phyloP scores from a whole-genome alignment of 2,329 filamentous ascomycete genomes.

The Kalmusia sp. region DNA sequence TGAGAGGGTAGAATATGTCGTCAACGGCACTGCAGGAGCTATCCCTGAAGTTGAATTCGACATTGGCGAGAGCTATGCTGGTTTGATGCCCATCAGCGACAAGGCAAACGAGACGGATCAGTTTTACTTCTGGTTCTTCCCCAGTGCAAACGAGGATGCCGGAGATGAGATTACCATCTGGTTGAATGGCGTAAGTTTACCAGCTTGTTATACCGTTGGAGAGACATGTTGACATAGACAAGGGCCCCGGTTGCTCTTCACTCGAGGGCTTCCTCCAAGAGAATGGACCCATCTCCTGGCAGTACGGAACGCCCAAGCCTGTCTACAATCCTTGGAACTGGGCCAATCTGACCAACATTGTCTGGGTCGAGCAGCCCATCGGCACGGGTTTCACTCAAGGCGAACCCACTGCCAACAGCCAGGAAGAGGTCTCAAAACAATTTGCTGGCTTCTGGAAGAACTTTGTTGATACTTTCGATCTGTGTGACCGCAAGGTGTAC shows the following conservation, averaged over 20 bases:
- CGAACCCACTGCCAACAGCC: conserved; percentile 67
- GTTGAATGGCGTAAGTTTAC: conserved; percentile 48
- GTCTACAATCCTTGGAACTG: conserved; percentile 54
- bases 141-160: conserved; percentile 56
- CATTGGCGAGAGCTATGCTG: conserved; percentile 53
- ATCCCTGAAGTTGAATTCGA: conserved; percentile 59
- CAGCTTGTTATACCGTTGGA: background rate
- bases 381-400: conserved; percentile 74
- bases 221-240: conserved; percentile 6
- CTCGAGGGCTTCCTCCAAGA: conserved; percentile 59
- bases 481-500: conserved; percentile 74
- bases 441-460: conserved; percentile 83
- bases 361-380: conserved; percentile 76
- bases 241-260: conserved; percentile 54
- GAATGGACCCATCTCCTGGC: conserved; percentile 56
- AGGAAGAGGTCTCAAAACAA: conserved; percentile 72
- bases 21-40: conserved; percentile 45
- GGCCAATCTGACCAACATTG: conserved; percentile 74
- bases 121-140: conserved; percentile 65
- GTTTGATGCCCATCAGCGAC: conserved; percentile 61
- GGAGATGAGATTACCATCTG: conserved; percentile 60
- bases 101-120: conserved; percentile 53
- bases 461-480: conserved; percentile 72
- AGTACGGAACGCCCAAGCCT: conserved; percentile 49
- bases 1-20: conserved; percentile 36